Base-by-base conservation (phyloP, 805 yeast species). In the Candida michaelii region DNA sequence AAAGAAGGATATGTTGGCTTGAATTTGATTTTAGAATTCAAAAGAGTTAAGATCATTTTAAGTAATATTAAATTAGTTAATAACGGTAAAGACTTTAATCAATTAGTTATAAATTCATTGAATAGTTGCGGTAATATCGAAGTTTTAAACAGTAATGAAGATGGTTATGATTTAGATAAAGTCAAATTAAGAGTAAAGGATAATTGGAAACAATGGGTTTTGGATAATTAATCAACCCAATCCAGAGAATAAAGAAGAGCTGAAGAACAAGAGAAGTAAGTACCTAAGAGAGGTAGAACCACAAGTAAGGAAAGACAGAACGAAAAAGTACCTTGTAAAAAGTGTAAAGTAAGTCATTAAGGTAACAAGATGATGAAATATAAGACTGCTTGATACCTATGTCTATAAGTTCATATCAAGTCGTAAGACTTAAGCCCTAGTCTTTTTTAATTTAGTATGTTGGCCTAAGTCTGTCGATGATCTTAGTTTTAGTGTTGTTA, bases 1-100 rank as follows among this genome's bases (percentile, higher is more conserved):
- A 55, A 75, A 36, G 73, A 79, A 45, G 97, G 97, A 18, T 82
- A 83, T 73, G 74, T 89, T 42, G 79, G 82, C 25, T 63, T 89
- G 44, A 57, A 62, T 5, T 73, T 79, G 43, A 73, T 89, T 49
- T 80, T 88, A 46, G 69, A 74, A 45, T 89, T 89, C 63, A 80
- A 84, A 69, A 79, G 97, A 57, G 82, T 91, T 52, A 78, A 82
- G 58, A 76, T 79, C 45, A 70, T 70, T 45, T 56, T 69, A 44
- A 66, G 66, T 44, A 69, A 73, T 10, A 63, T 70, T 44, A 64
- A 58, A 44, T 5, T 31, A 17, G 48, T 61, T 24, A 54, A 54
- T 25, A 51, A 52, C 35, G 56, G 52, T 18, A 50, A 49, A 11
- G 60, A 57, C 42, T 46, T 54, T 39, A 56, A 63, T 42, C 35